These are phyloP conservation scores for Trypanosoma platydactyli DNA, from an alignment of 208 protist species.

Conservation along the genomic window DNA sequence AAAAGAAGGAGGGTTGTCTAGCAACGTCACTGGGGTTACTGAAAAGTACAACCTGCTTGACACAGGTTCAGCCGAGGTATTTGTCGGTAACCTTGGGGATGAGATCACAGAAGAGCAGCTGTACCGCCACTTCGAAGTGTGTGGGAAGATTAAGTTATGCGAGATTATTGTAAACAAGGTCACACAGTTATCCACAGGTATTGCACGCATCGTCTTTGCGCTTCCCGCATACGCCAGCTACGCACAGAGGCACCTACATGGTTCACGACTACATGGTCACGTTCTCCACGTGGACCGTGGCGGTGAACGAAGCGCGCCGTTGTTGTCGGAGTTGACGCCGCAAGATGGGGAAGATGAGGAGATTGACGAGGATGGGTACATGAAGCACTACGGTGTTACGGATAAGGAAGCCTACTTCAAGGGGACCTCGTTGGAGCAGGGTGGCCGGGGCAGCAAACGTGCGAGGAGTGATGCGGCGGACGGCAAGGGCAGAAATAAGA, in stretches of 20 bases:
- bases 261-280: conserved; percentile 74
- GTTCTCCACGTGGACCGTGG: conserved; percentile 86
- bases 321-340: conserved; percentile 44
- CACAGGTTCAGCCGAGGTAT: conserved; percentile 70
- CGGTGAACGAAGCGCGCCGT: conserved; percentile 69
- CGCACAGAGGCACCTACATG: conserved; percentile 79
- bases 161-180: conserved; percentile 79
- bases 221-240: conserved; percentile 83
- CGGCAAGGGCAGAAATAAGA: conserved; percentile 16
- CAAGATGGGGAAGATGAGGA: conserved; percentile 48
- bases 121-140: conserved; percentile 72
- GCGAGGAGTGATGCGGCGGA: conserved; percentile 24
- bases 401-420: conserved; percentile 84
- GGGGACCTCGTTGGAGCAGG: conserved; percentile 68
- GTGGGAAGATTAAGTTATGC: conserved; percentile 62
- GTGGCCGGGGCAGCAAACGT: conserved; percentile 22
- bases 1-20: background rate
- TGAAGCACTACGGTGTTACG: conserved; percentile 70
- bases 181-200: conserved; percentile 73
- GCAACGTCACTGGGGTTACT: conserved; percentile 60
- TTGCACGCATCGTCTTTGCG: conserved; percentile 74
- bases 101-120: conserved; percentile 78
- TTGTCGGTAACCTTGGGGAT: conserved; percentile 81
- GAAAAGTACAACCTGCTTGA: conserved; percentile 87
- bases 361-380: conserved; percentile 76